Evolutionary conservation across 108 stramenopile genomes (phyloP).

Genomic region (Skeletonema grethae): DNA sequence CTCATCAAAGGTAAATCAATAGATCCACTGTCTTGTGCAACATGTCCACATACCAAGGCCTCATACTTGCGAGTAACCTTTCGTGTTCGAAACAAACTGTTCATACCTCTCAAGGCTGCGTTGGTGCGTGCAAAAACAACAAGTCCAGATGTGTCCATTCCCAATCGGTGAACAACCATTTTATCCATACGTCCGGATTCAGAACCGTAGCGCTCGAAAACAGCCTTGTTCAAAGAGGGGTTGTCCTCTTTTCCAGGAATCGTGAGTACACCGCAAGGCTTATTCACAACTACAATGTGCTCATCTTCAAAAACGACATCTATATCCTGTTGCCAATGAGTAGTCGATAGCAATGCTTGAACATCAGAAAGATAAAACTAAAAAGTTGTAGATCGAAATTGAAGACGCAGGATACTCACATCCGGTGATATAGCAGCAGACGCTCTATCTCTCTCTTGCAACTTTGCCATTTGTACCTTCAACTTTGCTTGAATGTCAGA

Average conservation of each 20-base stretch:
- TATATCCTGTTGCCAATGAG: conserved; percentile 1
- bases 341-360: background rate
- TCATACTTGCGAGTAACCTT: conserved; percentile 79
- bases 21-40: conserved; percentile 67
- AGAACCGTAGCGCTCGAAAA: conserved; percentile 58
- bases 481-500: conserved; percentile 45
- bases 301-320: conserved; percentile 60
- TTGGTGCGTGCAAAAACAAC: conserved; percentile 81
- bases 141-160: conserved; percentile 79
- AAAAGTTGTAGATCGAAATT: background rate
- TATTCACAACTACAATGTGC: conserved; percentile 77
- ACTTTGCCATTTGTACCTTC: conserved; percentile 33
- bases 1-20: conserved; percentile 79
- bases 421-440: conserved; percentile 26
- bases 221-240: conserved; percentile 68
- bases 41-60: conserved; percentile 77
- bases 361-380: background rate
- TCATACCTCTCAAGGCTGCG: conserved; percentile 69
- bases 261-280: conserved; percentile 70
- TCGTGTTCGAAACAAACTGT: conserved; percentile 67
- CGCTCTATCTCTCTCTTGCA: conserved; percentile 40
- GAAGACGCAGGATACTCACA: conserved; percentile 16
- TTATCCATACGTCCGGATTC: conserved; percentile 78
- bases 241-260: conserved; percentile 3
- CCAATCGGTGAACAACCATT: conserved; percentile 76